Percentiles rank a stretch among this genome's conserved stretches.
These are phyloP conservation scores for Pseudogymnoascus sp. DNA, from an alignment of 2,329 filamentous ascomycete species.

Conservation along the genomic window DNA sequence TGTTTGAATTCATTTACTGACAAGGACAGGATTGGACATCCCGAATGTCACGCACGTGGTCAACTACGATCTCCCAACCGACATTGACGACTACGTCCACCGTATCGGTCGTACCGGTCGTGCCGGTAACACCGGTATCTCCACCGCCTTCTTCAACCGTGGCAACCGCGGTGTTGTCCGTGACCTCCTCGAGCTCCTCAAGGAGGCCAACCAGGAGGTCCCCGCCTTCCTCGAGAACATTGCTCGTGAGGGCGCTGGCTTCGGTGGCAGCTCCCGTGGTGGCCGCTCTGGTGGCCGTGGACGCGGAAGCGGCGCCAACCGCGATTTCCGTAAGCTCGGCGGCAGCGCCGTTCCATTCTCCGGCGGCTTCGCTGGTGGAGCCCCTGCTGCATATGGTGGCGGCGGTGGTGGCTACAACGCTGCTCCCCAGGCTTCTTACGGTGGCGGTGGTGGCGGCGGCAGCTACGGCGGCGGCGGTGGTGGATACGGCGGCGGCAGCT, in stretches of 20 bases:
- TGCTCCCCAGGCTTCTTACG: conserved; percentile 32
- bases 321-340: conserved; percentile 78
- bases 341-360: conserved; percentile 40
- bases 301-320: conserved; percentile 63
- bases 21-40: conserved; percentile 53
- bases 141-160: conserved; percentile 99
- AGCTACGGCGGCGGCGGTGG: conserved; percentile 35
- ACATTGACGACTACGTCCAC: conserved; percentile 98
- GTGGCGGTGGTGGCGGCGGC: conserved; percentile 33
- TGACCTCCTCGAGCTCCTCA: conserved; percentile 92
- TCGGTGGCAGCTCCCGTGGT: conserved; percentile 60
- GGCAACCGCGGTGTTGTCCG: conserved; percentile 97
- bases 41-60: conserved; percentile 95
- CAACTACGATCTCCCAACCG: conserved; percentile 98
- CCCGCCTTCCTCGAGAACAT: conserved; percentile 94
- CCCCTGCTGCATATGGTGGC: conserved; percentile 30
- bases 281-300: conserved; percentile 65
- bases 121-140: conserved; percentile 97
- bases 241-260: conserved; percentile 82
- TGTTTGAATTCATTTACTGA: conserved; percentile 7
- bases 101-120: conserved; percentile 99
- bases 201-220: conserved; percentile 97
- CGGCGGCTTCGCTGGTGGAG: conserved; percentile 27
- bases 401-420: conserved; percentile 41
- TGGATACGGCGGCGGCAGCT: conserved; percentile 35